A percentile compares a stretch with the other conserved stretches of the same genome.
Evolutionary conservation across 371 early-diverging fungal genomes (phyloP).

Genomic region (Mortierella sp.): DNA sequence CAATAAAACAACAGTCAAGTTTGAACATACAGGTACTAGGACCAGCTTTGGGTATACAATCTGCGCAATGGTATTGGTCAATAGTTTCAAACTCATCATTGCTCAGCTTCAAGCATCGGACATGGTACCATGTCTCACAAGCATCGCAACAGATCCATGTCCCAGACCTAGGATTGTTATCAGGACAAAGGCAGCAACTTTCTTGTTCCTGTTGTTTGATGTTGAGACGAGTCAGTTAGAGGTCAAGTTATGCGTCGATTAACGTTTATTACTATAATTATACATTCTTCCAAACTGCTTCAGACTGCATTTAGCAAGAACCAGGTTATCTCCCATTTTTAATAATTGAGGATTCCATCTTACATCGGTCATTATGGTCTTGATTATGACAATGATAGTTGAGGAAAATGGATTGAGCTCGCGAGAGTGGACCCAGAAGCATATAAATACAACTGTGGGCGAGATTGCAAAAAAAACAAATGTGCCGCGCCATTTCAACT

Average conservation of each 20-base stretch:
- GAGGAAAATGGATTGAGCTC: neutral
- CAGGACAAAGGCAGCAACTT: constrained; percentile 38
- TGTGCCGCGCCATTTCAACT: constrained; percentile 7
- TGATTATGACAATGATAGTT: neutral
- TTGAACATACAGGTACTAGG: constrained; percentile 69
- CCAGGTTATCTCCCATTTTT: too few species aligned
- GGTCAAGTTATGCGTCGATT: neutral
- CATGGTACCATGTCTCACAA: constrained; percentile 79
- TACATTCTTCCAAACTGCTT: neutral
- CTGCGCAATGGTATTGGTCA: constrained; percentile 76
- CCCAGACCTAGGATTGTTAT: constrained; percentile 45
- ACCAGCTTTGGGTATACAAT: constrained; percentile 67
- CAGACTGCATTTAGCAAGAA: too few species aligned
- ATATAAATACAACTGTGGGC: constrained; percentile 2
- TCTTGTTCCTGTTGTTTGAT: constrained; percentile 32
- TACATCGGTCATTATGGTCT: constrained; percentile 12
- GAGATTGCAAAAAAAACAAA: neutral
- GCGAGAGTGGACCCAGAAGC: neutral
- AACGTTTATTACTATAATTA: neutral
- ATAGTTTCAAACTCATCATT: constrained; percentile 67
- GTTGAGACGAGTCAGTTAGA: neutral
- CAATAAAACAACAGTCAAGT: neutral
- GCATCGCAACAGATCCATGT: constrained; percentile 81
- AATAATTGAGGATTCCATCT: neutral
- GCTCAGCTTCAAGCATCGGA: constrained; percentile 70